Percentiles rank a stretch among this genome's conserved stretches.
phyloP scores from a whole-genome alignment of 805 yeast species.

The Debaryomyces prosopidis region DNA sequence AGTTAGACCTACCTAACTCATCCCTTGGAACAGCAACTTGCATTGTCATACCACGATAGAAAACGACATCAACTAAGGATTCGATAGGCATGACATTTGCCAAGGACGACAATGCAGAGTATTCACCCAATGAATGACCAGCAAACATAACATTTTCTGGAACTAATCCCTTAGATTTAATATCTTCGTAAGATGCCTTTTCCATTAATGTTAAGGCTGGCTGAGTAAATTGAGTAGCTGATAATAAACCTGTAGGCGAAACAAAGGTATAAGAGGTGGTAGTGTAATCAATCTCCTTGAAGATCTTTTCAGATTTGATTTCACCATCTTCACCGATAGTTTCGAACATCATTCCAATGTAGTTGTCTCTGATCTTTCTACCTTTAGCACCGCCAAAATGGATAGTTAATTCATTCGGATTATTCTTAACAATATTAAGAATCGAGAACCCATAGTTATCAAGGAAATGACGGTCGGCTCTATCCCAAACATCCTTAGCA shows the following conservation, averaged over 20 bases:
- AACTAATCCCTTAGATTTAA: slow-evolving; percentile 92
- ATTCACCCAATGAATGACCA: slow-evolving; percentile 99
- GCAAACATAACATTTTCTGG: slow-evolving; percentile 94
- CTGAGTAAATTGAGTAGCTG: slow-evolving; percentile 99
- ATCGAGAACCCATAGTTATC: slow-evolving; percentile 96
- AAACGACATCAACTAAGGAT: slow-evolving; percentile 93
- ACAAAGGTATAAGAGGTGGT: slow-evolving; percentile 86
- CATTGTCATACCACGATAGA: slow-evolving; percentile 99
- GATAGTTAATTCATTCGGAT: slow-evolving; percentile 92
- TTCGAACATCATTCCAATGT: slow-evolving; percentile 96
- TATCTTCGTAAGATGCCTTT: slow-evolving; percentile 97
- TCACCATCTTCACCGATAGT: slow-evolving; percentile 83
- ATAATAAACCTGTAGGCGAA: slow-evolving; percentile 91
- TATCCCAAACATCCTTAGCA: slow-evolving; percentile 96
- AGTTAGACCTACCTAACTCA: slow-evolving; percentile 90
- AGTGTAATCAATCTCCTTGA: slow-evolving; percentile 81
- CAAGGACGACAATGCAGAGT: slow-evolving; percentile 93
- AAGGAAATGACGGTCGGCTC: slow-evolving; percentile 92
- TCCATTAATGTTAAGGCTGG: slow-evolving; percentile 99
- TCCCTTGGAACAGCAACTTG: slow-evolving; percentile 99
- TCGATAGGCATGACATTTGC: slow-evolving; percentile 99
- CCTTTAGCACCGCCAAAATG: slow-evolving; percentile 99
- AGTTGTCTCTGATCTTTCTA: slow-evolving; percentile 90
- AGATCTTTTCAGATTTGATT: slow-evolving; percentile 88
- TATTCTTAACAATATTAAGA: slow-evolving; percentile 89